Evolutionary conservation across 2,329 filamentous ascomycete species (phyloP), one percentile per base, ranked within the genome.

Genomic region (Aspergillus piperis): DNA sequence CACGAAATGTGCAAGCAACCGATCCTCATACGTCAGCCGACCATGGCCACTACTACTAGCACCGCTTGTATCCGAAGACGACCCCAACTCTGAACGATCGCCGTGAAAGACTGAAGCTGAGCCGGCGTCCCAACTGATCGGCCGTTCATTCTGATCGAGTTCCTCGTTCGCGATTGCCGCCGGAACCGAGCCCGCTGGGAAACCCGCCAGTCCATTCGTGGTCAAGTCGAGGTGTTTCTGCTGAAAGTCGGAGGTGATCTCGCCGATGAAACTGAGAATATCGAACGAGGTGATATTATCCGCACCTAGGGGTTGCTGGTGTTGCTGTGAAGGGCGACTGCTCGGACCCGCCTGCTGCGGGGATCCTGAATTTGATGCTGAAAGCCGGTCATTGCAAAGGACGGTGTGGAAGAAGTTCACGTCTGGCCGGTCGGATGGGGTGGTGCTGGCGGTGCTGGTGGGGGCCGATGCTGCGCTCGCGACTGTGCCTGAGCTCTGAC

Each of bases 181-280:
- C n/a, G 21, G 38, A 1, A 8, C n/a, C 15, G 52, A 19, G 8
- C 38, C 52, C 15, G 38, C 53, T 19, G 39, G 42, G 23, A 55
- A 32, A 10, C 39, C 39, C 10, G 39, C 19, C 13, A 23, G 39
- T 1, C 41, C 60, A 58, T 70, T 64, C 30, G 68, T 69, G 0
- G 68, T 70, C 59, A 75, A 56, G 48, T 74, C 70, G 5, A 70
- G 60, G 54, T 75, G 73, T 54, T 72, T 75, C 54, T 74, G 73
- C 38, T 75, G 68, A 23, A 75, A 61, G 44, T 75, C 73, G 2
- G 71, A 73, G 3, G 71, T 74, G 10, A 75, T 73, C 2, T 70
- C 73, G n/a, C 73, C 72, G 54, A 75, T 75, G 41, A 75, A 75
- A 2, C 68, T 65, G n/a, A 74, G 70, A 66, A 75, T 75, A 56